Evolutionary conservation across 2,329 filamentous ascomycete genomes (phyloP).

Genomic region (Podosphaera fusca): DNA sequence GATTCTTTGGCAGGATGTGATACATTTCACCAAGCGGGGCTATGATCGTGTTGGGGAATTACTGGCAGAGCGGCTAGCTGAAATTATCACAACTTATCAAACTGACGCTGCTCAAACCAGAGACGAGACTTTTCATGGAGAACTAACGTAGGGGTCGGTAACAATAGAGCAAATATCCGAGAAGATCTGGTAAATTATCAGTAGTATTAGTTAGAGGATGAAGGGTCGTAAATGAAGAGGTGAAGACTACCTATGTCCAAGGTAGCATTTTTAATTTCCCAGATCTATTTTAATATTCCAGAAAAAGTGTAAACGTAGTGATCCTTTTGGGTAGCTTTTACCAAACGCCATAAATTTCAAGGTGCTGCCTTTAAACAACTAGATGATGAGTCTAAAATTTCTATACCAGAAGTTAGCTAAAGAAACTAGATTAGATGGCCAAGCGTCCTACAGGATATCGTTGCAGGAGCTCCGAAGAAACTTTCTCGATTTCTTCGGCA

Average conservation of each 20-base stretch:
- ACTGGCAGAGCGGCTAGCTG: slow-evolving; percentile 28
- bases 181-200: too few species aligned
- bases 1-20: slow-evolving; percentile 34
- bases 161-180: too few species aligned
- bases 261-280: too few species aligned
- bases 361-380: slow-evolving; percentile 17
- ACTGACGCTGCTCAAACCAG: neutral
- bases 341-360: neutral
- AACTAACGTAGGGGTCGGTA: too few species aligned
- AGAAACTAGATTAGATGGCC: neutral
- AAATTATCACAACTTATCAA: slow-evolving; percentile 18
- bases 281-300: too few species aligned
- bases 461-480: slow-evolving; percentile 58
- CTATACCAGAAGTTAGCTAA: slow-evolving; percentile 15
- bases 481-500: slow-evolving; percentile 72
- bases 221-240: too few species aligned
- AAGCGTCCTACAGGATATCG: slow-evolving; percentile 43
- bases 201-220: too few species aligned
- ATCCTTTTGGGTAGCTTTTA: too few species aligned
- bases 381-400: slow-evolving; percentile 33
- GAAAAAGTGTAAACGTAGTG: too few species aligned
- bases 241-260: too few species aligned
- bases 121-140: neutral
- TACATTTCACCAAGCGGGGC: slow-evolving; percentile 33
- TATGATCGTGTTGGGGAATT: slow-evolving; percentile 39